Evolutionary conservation across 2,329 filamentous ascomycete genomes (phyloP), one percentile per base, ranked within the genome.

Genomic region (Diaporthe humulicola): DNA sequence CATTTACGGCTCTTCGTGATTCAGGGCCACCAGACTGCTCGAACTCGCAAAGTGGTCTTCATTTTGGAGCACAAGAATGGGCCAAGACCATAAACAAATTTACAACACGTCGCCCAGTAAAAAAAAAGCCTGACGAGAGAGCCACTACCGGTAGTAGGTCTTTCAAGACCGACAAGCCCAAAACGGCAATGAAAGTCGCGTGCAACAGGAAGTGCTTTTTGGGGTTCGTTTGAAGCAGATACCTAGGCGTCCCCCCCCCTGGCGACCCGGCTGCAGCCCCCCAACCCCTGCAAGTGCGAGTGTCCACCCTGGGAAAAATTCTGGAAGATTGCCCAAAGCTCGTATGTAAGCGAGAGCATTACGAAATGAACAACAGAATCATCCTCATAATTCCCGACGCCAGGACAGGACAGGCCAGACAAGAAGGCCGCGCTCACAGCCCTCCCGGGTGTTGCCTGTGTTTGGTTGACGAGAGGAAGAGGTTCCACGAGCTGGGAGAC

Each of bases 321-420:
- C 74, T 76, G 72, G 74, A 76, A 76, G 69, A 74, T 76, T 76
- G 38, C 74, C 72, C 50, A 71, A 74, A 74, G 25, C 36, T 70
- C 52, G 28, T 71, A 40, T 54, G 48, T 72, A 76, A 74, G 74
- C 74, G 74, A 76, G 72, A 71, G 38, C 72, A 74, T 56, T 64
- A 61, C 72, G 70, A 73, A 69, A 75, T 74, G 71, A 75, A 71
- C 45, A 54, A 45, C 28, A 52, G 25, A 61, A 56, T 56, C 52
- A 56, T 56, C 40, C 57, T 54, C 36, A 64, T 64, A 40, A 40
- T 25, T n/a, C 54, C 57, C 45, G 48, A 38, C 25, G 25, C 50
- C 48, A 28, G 42, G 70, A 72, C 70, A 72, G 57, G 38, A 61
- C 30, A 54, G 45, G 70, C 57, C 64, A 52, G 64, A 52, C 42